Base-by-base conservation (phyloP, 2,329 filamentous ascomycete species). In the Sphaerostilbella broomeana region DNA sequence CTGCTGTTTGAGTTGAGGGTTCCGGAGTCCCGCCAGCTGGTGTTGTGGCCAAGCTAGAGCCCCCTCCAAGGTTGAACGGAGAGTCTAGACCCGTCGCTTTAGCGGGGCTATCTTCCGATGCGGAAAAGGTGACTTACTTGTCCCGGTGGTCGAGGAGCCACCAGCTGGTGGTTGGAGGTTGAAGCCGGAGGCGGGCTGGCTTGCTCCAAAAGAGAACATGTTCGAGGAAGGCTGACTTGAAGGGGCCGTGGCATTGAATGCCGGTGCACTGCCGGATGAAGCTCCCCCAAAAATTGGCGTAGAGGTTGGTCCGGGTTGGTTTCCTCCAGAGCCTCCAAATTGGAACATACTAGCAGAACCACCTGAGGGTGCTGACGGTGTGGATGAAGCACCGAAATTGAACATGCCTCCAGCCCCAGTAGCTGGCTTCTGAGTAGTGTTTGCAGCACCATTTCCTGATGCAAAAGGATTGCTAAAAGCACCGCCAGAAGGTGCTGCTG, bases 21-120 rank as follows among this genome's bases (percentile, higher is more conserved):
- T 79, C 75, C 46, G 75, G 75, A 35, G 75, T 78, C 48, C 73
- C 73, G 48, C 67, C 69, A 48, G 72, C 72, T 45, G 75, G 75
- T 48, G 75, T 79, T 25, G 73, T 77, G 36, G 73, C 74, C 59
- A 79, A 61, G 58, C 75, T 79, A 44, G 75, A 79, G 49, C 73
- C 73, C 51, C 72, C 73, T 48, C 72, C 73, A 56, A 77, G 67
- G 53, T 68, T 71, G 49, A 73, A 70, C 47, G 72, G 70, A 57
- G 71, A 71, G 63, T 74, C 70, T 73, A 63, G 48, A 57, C 50
- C 58, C 63, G 63, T 56, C 63, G 62, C 63, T 67, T 67, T 67
- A 67, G 63, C 57, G 62, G 62, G 52, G 58, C 58, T 49, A 65
- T 65, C 58, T 63, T 65, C 60, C 62, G 58, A 44, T 52, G 41